A percentile compares a stretch with the other conserved stretches of the same genome.
Evolutionary conservation across 2,329 filamentous ascomycete species (phyloP).

Genomic region (Hymenotorrendiella dingleyae): DNA sequence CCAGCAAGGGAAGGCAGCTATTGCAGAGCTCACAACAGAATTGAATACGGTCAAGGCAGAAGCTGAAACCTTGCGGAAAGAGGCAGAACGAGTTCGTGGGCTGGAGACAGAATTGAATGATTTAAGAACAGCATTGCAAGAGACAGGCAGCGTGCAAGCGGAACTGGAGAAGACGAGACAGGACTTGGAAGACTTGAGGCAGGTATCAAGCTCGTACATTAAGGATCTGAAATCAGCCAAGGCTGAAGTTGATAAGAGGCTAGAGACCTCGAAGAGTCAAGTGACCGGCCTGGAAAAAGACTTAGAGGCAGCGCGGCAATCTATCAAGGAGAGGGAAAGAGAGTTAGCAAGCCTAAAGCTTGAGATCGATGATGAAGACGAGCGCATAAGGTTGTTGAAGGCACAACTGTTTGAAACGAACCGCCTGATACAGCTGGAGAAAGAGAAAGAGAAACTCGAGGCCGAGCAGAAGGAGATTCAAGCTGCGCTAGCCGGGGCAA

Average conservation of each 20-base stretch:
- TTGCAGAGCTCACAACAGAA: constrained; percentile 11
- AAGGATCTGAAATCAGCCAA: constrained; percentile 16
- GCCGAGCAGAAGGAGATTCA: constrained; percentile 15
- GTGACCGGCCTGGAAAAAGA: constrained; percentile 14
- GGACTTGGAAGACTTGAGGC: constrained; percentile 15
- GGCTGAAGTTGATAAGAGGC: constrained; percentile 11
- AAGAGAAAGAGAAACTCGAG: constrained; percentile 18
- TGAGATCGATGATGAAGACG: constrained; percentile 14
- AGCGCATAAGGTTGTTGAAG: constrained; percentile 18
- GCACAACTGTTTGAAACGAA: constrained; percentile 17
- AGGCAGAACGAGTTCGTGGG: constrained; percentile 8
- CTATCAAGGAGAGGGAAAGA: constrained; percentile 15
- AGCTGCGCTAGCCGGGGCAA: constrained; percentile 12
- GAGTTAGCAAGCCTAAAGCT: constrained; percentile 16
- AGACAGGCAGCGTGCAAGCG: constrained; percentile 10
- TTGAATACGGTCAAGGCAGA: constrained; percentile 8
- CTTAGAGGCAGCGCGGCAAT: constrained; percentile 13
- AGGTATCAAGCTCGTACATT: constrained; percentile 14
- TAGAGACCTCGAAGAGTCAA: constrained; percentile 14
- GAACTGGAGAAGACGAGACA: constrained; percentile 15
- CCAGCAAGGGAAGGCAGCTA: constrained; percentile 11
- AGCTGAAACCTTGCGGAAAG: constrained; percentile 1
- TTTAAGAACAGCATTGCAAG: too few species aligned
- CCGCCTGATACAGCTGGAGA: constrained; percentile 17
- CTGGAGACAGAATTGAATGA: constrained; percentile 13